Percentiles rank a stretch among this genome's conserved stretches.
Evolutionary conservation across 2,329 filamentous ascomycete genomes (phyloP).

Genomic region (Aspergillus ochraceus): DNA sequence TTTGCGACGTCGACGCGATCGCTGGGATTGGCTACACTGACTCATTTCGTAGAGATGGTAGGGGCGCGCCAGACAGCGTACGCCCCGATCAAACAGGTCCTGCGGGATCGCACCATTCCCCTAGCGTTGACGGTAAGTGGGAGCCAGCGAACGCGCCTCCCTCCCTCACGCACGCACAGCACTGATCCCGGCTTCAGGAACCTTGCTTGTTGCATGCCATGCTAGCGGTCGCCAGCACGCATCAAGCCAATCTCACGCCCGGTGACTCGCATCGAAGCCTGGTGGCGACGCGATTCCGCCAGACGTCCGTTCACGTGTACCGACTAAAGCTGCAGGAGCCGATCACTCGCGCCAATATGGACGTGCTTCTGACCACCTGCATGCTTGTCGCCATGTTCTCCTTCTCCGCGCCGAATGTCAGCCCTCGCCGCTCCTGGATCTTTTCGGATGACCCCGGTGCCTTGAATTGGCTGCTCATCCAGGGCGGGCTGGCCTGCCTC

Average conservation of each 20-base stretch:
- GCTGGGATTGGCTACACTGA: not conserved
- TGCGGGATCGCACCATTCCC: not conserved
- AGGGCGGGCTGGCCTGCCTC: not conserved
- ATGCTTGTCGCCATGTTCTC: not conserved
- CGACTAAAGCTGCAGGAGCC: not conserved
- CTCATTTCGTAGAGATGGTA: not conserved
- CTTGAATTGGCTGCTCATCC: constrained; percentile 1
- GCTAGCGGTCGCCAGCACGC: constrained; percentile 1
- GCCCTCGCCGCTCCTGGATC: not conserved
- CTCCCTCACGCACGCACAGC: not conserved
- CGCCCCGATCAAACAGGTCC: not conserved
- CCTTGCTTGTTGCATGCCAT: not conserved
- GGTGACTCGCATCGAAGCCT: not conserved
- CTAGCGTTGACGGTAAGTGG: not conserved
- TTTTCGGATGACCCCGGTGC: not conserved
- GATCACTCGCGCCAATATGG: not conserved
- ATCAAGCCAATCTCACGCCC: not conserved
- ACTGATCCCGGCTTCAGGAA: not conserved
- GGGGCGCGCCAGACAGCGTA: not conserved
- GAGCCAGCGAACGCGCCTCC: rapidly evolving
- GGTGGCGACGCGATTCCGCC: not conserved
- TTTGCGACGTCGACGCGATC: not conserved
- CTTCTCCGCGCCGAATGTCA: not conserved
- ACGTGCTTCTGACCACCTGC: not conserved
- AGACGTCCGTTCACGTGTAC: not conserved